A percentile compares a stretch with the other conserved stretches of the same genome.
Conservation (phyloP, 495 filamentous ascomycete species). For the Penicillium antarcticum region DNA sequence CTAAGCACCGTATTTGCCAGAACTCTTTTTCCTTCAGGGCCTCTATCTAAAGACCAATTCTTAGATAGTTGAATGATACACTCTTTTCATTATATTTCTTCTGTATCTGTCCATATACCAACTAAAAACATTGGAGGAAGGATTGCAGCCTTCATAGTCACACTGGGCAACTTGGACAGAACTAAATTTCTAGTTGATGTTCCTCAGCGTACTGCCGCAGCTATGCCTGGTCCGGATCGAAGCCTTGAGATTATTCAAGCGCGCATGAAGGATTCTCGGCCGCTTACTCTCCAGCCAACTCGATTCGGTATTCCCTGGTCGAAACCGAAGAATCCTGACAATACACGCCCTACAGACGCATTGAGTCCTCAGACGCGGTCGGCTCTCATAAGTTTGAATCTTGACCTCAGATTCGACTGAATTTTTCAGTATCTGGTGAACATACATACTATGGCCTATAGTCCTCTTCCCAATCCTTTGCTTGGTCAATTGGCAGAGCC, state of each 20-base stretch:
- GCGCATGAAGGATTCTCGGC: conserved; percentile 10
- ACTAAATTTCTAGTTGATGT: conserved; percentile 11
- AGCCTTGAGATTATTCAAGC: conserved; percentile 14
- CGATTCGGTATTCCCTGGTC: conserved; percentile 5
- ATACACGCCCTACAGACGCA: neutral
- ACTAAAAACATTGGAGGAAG: conserved; percentile 1
- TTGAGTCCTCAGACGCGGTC: conserved; percentile 9
- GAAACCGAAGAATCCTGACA: neutral
- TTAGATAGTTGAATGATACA: too few relatives aligned
- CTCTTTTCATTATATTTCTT: too few relatives aligned
- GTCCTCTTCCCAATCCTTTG: neutral
- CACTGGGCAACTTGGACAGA: conserved; percentile 6
- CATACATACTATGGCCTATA: neutral
- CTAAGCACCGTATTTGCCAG: too few relatives aligned
- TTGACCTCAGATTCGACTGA: conserved; percentile 10
- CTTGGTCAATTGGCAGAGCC: neutral
- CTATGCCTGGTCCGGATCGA: conserved; percentile 12
- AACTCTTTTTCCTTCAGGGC: too few relatives aligned
- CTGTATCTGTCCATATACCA: conserved; percentile 11
- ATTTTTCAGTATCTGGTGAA: neutral
- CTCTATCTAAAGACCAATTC: too few relatives aligned
- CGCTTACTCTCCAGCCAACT: conserved; percentile 1
- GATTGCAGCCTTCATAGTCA: neutral
- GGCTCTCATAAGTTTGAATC: conserved; percentile 5
- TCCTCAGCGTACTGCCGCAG: conserved; percentile 6